Base-by-base conservation (phyloP, 1,284 basidiomycete species). In the Pseudozyma sp. region DNA sequence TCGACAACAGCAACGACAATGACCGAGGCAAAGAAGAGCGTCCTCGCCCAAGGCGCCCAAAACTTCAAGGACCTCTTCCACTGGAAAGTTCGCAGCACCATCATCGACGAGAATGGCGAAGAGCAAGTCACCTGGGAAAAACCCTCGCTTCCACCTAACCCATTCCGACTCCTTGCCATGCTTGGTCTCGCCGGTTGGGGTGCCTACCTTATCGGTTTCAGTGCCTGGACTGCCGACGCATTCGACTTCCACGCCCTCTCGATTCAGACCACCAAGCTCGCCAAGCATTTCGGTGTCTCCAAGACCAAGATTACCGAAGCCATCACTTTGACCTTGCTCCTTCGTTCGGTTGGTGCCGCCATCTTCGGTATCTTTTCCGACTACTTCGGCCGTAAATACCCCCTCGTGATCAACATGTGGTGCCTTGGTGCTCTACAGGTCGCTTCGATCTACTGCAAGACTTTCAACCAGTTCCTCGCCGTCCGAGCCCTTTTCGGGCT, bases 361-460 rank as follows among this genome's bases (percentile, higher is more conserved):
- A 59, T 80, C 44, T 80, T 79, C 31, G 79, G 75, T 40, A 16
- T 67, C 44, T 70, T 66, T 14, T 56, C 64, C n/a, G 70, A 72
- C 45, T 72, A 67, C 47, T 72, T 67, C 42, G 70, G 95, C 5
- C 90, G 95, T 5, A 77, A 75, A 34, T 75, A 67, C 19, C 77
- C 75, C n/a, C 62, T 78, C 47, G 59, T 70, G 21, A 52, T 79
- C 63, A 79, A 79, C 62, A 72, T 80, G 65, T 65, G 61, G 56
- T 19, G 55, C 18, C 57, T 79, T 19, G 75, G 70, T 56, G 66
- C 67, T 8, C 68, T 80, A 5, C 76, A 78, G 40, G 59, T 80
- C 44, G 71, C 65, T 16, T 64, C 70, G 9, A 68, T 78, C 56
- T 78, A 71, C 52, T 66, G 60, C 21, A 44, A 51, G 8, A 68